These are phyloP conservation scores for Penicillium sclerotiorum DNA, from an alignment of 2,329 filamentous ascomycete genomes.

Conservation along the genomic window DNA sequence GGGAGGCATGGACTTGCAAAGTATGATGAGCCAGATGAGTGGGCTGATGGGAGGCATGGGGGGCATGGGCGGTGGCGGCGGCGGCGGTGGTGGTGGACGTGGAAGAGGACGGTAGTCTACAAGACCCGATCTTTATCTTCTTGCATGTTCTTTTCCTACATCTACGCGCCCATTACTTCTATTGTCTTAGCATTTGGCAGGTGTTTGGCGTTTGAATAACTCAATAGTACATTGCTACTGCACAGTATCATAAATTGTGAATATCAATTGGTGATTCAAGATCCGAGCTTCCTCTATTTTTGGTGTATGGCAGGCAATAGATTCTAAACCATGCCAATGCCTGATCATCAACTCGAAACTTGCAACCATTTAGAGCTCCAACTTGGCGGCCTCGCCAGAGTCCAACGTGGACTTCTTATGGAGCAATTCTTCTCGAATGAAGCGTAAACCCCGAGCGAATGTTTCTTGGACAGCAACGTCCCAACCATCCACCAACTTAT, in stretches of 20 bases:
- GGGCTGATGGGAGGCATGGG: constrained; percentile 57
- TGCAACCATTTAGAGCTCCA: constrained; percentile 18
- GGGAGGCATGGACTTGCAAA: constrained; percentile 63
- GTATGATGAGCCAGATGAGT: constrained; percentile 77
- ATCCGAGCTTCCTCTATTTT: background rate
- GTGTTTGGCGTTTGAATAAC: constrained; percentile 24
- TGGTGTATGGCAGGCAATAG: too few species aligned
- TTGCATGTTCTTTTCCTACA: constrained; percentile 11
- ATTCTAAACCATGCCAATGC: too few species aligned
- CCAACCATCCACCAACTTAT: constrained; percentile 29
- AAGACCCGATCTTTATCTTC: constrained; percentile 5
- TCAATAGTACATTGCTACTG: constrained; percentile 1
- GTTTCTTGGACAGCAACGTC: constrained; percentile 21
- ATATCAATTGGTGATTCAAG: constrained; percentile 1
- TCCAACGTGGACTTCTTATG: constrained; percentile 12
- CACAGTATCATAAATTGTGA: constrained; percentile 2
- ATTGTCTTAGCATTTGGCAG: constrained; percentile 23
- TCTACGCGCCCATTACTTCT: constrained; percentile 7
- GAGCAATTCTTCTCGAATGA: constrained; percentile 16
- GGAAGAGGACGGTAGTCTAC: constrained; percentile 34
- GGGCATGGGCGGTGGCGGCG: constrained; percentile 18
- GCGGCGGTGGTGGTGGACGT: constrained; percentile 27
- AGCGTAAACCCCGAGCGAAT: constrained; percentile 25
- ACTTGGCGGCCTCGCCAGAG: constrained; percentile 20
- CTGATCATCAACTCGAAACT: too few species aligned